These are phyloP conservation scores for Solanum aculeatissimum DNA, from an alignment of 305 asterid genomes.

Conservation along the genomic window DNA sequence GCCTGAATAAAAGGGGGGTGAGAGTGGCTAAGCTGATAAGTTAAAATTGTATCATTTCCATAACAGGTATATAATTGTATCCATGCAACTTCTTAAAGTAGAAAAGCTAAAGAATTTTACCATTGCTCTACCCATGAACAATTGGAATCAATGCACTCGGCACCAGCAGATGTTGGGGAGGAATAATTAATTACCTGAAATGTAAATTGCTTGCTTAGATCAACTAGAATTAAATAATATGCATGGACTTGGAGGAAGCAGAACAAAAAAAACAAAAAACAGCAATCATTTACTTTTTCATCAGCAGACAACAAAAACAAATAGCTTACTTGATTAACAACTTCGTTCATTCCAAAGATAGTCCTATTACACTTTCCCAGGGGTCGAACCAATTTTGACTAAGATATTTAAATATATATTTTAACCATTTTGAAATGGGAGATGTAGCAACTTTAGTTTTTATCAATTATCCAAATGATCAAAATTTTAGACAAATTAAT, in stretches of 20 bases:
- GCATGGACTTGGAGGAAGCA: background rate
- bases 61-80: background rate
- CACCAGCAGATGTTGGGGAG: constrained; percentile 92
- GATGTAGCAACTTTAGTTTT: background rate
- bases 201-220: constrained; percentile 13
- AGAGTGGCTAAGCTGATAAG: background rate
- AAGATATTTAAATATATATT: background rate
- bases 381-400: background rate
- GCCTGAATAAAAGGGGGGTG: background rate
- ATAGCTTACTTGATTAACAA: background rate
- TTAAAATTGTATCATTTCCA: background rate
- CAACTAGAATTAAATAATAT: background rate
- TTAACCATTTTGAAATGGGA: background rate
- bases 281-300: background rate
- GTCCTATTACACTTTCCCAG: background rate
- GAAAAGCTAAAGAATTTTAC: constrained; percentile 25
- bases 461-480: background rate
- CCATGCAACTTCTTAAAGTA: background rate
- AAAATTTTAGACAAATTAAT: background rate
- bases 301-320: background rate
- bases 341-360: background rate
- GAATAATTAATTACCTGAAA: constrained; percentile 81
- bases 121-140: constrained; percentile 99
- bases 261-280: background rate
- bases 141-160: constrained; percentile 86